These are phyloP conservation scores for Arthrinium phaeospermum DNA, from an alignment of 2,329 filamentous ascomycete species.

Conservation along the genomic window DNA sequence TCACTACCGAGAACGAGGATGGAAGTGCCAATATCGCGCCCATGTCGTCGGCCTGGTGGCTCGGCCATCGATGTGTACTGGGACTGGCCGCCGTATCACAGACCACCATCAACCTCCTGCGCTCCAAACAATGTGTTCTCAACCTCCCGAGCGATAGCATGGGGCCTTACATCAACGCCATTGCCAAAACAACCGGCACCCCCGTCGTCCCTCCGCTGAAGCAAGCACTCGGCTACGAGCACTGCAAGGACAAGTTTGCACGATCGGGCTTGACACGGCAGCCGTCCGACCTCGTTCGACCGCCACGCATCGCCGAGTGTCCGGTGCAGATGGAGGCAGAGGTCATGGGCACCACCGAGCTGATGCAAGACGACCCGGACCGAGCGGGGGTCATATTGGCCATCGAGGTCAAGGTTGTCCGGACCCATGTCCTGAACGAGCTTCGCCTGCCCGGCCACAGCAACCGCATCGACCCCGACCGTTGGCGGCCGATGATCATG, in stretches of 20 bases:
- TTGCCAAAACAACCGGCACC: constrained; percentile 46
- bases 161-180: constrained; percentile 41
- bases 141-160: constrained; percentile 46
- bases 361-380: constrained; percentile 41
- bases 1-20: constrained; percentile 48
- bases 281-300: constrained; percentile 40
- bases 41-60: constrained; percentile 53
- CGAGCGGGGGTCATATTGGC: constrained; percentile 37
- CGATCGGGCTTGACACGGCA: constrained; percentile 41
- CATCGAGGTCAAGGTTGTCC: constrained; percentile 45
- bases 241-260: constrained; percentile 47
- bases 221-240: constrained; percentile 38
- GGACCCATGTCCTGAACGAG: constrained; percentile 39
- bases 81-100: constrained; percentile 43
- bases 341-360: constrained; percentile 38
- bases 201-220: constrained; percentile 37
- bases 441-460: constrained; percentile 42
- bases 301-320: constrained; percentile 44
- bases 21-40: constrained; percentile 47
- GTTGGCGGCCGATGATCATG: constrained; percentile 51
- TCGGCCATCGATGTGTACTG: constrained; percentile 49
- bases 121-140: constrained; percentile 48
- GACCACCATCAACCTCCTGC: constrained; percentile 47
- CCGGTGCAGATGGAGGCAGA: constrained; percentile 50
- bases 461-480: constrained; percentile 49